Conservation (phyloP, 352 stramenopile species). For the Phytopythium helicoides region DNA sequence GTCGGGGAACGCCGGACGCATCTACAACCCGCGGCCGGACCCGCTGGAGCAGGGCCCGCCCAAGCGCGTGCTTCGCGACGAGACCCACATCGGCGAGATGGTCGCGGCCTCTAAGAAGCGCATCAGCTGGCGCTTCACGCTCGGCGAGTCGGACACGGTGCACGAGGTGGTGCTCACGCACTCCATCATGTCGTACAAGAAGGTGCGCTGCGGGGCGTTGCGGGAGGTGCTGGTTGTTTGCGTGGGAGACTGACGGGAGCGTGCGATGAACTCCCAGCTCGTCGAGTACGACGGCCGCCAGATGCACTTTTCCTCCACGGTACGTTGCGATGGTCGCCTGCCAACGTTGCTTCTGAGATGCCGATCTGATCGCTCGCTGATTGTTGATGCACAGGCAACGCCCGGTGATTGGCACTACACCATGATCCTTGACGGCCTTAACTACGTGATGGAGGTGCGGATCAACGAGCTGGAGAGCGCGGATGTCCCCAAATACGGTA, state of each 20-base stretch:
- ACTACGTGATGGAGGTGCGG: conserved; percentile 76
- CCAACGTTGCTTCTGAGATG: too few species aligned
- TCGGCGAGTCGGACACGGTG: conserved; percentile 66
- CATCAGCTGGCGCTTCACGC: conserved; percentile 79
- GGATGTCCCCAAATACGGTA: conserved; percentile 86
- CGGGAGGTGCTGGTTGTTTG: background rate
- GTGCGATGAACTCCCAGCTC: conserved; percentile 22
- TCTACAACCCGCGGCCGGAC: conserved; percentile 73
- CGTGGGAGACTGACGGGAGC: background rate
- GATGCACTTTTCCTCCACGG: conserved; percentile 79
- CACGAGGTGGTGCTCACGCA: conserved; percentile 80
- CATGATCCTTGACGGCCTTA: conserved; percentile 76
- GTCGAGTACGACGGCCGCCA: conserved; percentile 79
- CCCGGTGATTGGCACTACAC: conserved; percentile 75
- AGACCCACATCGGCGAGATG: conserved; percentile 78
- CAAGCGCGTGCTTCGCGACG: conserved; percentile 68
- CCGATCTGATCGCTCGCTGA: too few species aligned
- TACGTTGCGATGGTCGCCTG: conserved; percentile 12
- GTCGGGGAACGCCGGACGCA: conserved; percentile 35
- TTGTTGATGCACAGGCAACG: conserved; percentile 35
- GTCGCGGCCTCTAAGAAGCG: conserved; percentile 83
- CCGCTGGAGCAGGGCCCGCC: conserved; percentile 63
- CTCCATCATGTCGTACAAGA: conserved; percentile 87
- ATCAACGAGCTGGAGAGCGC: conserved; percentile 79
- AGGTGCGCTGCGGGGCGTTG: conserved; percentile 24